Evolutionary conservation across 139 green algal species (phyloP).

Genomic region (Closterium sp.): DNA sequence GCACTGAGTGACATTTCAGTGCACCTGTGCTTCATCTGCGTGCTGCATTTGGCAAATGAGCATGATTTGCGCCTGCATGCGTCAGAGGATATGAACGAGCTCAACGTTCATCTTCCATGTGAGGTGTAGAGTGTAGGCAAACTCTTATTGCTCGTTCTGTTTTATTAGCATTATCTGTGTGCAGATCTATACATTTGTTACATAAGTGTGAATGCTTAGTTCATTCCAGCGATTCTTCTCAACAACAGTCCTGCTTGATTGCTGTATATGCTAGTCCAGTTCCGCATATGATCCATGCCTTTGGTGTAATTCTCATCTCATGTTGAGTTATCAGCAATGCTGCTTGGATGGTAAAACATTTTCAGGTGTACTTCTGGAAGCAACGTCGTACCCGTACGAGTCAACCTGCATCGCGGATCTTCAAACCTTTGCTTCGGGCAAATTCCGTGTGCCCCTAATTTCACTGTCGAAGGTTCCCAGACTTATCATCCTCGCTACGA

Average conservation of each 20-base stretch:
- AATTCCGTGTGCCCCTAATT: not conserved
- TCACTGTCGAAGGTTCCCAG: not conserved
- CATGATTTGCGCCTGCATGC: constrained; percentile 67
- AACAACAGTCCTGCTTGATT: too few species aligned
- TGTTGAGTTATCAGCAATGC: too few species aligned
- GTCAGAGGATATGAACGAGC: constrained; percentile 22
- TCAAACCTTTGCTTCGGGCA: too few species aligned
- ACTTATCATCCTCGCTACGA: not conserved
- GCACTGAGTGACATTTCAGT: constrained; percentile 75
- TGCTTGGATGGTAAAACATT: too few species aligned
- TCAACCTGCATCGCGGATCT: too few species aligned
- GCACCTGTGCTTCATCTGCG: constrained; percentile 96
- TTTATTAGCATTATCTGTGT: not conserved
- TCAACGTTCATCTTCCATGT: not conserved
- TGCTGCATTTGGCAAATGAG: constrained; percentile 96
- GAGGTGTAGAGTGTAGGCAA: not conserved
- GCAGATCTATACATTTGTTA: not conserved
- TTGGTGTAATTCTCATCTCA: too few species aligned
- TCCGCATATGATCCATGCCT: too few species aligned
- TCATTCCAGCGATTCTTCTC: too few species aligned
- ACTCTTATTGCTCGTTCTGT: not conserved
- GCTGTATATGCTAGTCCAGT: too few species aligned
- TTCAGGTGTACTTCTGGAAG: not conserved
- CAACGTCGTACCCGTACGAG: not conserved
- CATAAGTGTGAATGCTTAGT: not conserved